Evolutionary conservation across 139 green algal species (phyloP).

Genomic region (Gonium pectorale): DNA sequence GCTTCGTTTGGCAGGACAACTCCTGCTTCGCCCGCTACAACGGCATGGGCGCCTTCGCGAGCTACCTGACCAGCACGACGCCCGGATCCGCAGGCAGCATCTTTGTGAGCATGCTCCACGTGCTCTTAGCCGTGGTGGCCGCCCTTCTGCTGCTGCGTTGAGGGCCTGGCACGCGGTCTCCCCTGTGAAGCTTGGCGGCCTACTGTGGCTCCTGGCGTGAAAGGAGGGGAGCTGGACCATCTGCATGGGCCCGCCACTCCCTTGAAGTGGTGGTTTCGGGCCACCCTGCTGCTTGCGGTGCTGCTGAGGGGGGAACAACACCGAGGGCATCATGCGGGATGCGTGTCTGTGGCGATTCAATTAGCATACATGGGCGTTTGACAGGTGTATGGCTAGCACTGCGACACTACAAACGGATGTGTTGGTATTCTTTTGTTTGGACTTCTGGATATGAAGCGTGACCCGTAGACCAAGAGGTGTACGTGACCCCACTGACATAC

Average conservation of each 20-base stretch:
- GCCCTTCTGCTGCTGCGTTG: background rate
- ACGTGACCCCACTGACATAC: too few relatives aligned
- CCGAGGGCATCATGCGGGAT: too few relatives aligned
- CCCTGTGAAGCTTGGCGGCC: background rate
- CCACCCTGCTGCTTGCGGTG: background rate
- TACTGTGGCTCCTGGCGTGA: too few relatives aligned
- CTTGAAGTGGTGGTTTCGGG: background rate
- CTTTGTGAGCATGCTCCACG: background rate
- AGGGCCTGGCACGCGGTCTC: background rate
- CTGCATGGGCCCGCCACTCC: background rate
- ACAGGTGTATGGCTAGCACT: too few relatives aligned
- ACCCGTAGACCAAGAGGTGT: too few relatives aligned
- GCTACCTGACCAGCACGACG: background rate
- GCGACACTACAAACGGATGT: too few relatives aligned
- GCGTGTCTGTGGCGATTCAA: too few relatives aligned
- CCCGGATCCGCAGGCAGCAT: background rate
- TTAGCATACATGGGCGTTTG: too few relatives aligned
- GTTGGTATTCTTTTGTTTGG: too few relatives aligned
- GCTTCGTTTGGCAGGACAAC: slow-evolving; percentile 31
- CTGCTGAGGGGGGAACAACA: background rate
- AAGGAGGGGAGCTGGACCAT: too few relatives aligned
- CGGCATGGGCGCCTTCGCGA: slow-evolving; percentile 4
- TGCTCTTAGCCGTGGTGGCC: background rate
- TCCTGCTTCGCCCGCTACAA: slow-evolving; percentile 26
- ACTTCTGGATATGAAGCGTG: too few relatives aligned